These are phyloP conservation scores for Ustulina deusta DNA, from an alignment of 2,329 filamentous ascomycete genomes.

Conservation along the genomic window DNA sequence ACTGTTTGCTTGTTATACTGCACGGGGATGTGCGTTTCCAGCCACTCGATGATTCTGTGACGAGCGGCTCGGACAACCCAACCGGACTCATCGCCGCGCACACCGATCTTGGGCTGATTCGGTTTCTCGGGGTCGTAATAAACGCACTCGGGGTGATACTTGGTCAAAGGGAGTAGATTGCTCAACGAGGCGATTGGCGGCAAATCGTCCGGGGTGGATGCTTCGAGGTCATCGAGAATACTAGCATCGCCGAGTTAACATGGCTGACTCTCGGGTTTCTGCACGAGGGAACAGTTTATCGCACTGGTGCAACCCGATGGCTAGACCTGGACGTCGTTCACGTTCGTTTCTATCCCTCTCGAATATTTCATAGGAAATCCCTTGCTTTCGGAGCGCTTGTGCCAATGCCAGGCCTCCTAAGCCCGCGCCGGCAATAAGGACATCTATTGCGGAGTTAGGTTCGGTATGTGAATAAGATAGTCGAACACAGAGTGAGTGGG, in stretches of 20 bases:
- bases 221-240: constrained; percentile 44
- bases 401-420: constrained; percentile 42
- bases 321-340: constrained; percentile 42
- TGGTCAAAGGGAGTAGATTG: constrained; percentile 41
- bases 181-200: constrained; percentile 42
- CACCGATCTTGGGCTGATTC: constrained; percentile 33
- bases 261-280: neutral
- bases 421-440: constrained; percentile 43
- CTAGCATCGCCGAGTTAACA: constrained; percentile 26
- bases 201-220: constrained; percentile 42
- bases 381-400: constrained; percentile 44
- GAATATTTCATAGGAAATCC: constrained; percentile 44
- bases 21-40: constrained; percentile 47
- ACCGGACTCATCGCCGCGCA: constrained; percentile 42
- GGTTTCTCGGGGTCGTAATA: constrained; percentile 41
- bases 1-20: constrained; percentile 56
- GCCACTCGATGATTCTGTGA: constrained; percentile 45
- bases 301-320: constrained; percentile 43
- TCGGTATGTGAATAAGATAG: neutral
- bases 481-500: neutral
- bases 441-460: constrained; percentile 23
- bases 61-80: constrained; percentile 52
- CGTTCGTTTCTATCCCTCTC: constrained; percentile 41
- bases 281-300: neutral
- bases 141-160: constrained; percentile 38